phyloP scores from a whole-genome alignment of 139 green algal genomes.

The Gonium pectorale region DNA sequence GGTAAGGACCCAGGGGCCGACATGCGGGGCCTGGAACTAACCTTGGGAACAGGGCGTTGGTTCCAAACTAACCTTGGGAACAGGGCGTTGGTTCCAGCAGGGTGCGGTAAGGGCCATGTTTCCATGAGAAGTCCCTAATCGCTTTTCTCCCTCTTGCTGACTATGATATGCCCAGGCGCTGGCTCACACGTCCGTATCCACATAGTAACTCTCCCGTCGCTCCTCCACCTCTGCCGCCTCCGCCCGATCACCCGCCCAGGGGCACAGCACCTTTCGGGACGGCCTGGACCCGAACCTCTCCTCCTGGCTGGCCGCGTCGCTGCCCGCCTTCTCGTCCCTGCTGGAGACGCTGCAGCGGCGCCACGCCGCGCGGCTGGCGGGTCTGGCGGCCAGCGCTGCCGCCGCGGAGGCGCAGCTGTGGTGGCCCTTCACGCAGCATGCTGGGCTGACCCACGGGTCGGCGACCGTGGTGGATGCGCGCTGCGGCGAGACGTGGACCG shows the following conservation, averaged over 20 bases:
- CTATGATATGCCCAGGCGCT: too few relatives aligned
- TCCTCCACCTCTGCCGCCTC: not conserved
- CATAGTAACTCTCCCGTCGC: not conserved
- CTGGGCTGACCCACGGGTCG: conserved; percentile 43
- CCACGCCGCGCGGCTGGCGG: conserved; percentile 63
- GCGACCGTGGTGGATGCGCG: conserved; percentile 86
- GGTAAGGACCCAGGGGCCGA: not conserved
- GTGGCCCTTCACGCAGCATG: conserved; percentile 99
- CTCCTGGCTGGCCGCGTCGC: conserved; percentile 72
- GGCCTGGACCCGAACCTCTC: conserved; percentile 66
- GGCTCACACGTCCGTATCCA: too few relatives aligned
- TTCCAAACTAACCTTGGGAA: too few relatives aligned
- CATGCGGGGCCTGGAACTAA: too few relatives aligned
- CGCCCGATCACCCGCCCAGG: not conserved
- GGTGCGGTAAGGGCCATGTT: too few relatives aligned
- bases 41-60: not conserved
- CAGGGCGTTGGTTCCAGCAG: too few relatives aligned
- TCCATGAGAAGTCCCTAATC: too few relatives aligned
- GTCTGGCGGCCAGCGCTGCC: conserved; percentile 49
- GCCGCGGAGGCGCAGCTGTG: conserved; percentile 75
- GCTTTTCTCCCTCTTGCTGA: too few relatives aligned
- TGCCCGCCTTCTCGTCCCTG: conserved; percentile 66
- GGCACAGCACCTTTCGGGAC: not conserved
- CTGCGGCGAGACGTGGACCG: conserved; percentile 83
- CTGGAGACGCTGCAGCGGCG: conserved; percentile 49